Base-by-base conservation (phyloP, 495 filamentous ascomycete species). In the Hypoxylon intermedium region DNA sequence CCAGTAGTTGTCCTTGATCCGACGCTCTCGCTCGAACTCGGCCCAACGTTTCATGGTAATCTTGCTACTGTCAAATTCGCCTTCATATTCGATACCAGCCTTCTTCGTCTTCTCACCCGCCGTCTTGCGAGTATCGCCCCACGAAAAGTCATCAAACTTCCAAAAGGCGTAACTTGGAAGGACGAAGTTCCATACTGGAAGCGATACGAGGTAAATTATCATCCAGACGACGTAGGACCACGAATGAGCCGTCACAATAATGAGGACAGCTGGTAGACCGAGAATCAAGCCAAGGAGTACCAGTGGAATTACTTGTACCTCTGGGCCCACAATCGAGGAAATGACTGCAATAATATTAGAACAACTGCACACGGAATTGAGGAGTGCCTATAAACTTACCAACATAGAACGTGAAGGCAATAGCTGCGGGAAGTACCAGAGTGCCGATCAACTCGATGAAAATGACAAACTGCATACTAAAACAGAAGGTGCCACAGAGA, bases 81-180 rank as follows among this genome's bases (percentile, higher is more conserved):
- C 95, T 76, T 98, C 93, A 53, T 88, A 88, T 60, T 91, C 91
- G 23, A 89, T 88, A 37, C 90, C 90, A 1, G 85, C 85, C 63
- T 82, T 81, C 78, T 91, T 90, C 7, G 82, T 85, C 78, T 91
- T 91, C 67, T 95, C 95, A 2, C 92, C 93, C 1, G 87, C 92
- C 9, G 93, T 96, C 84, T 98, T 95, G 21, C 95, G 85, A 21
- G 95, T 99, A 65, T 99, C 95, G 60, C 95, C 95, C 94, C 95
- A 99, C 68, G 90, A 94, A 80, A 99, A 99, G 75, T 99, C 95
- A 68, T 99, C 95, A 72, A 99, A 99, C 72, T 99, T 97, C 95
- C 95, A 99, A 79, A 91, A 99, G 5, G 95, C 90, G 67, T 99
- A 99, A 12, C 83, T 83, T 0, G 95, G 95, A 2, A 99, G 87